Base-by-base conservation (phyloP, 2,329 filamentous ascomycete genomes). In the Ophiostoma himal-ulmi region DNA sequence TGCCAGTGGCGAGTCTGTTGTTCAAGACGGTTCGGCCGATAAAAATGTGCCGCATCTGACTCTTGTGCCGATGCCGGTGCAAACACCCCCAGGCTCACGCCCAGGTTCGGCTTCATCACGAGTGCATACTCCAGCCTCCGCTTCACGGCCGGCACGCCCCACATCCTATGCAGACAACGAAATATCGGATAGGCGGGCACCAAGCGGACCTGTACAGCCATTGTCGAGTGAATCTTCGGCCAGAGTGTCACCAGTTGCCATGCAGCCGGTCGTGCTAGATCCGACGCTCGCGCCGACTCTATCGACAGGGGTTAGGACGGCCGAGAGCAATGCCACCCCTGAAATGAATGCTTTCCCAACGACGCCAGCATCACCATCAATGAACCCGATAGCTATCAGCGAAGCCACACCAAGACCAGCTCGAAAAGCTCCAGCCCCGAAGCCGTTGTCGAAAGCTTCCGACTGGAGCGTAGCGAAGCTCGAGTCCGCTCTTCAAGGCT, bases 401-500 rank as follows among this genome's bases (percentile, higher is more conserved):
- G 57, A 62, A 17, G 10, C 57, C 3, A 7, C 57, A 26, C 57
- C 52, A 57, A 26, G 26, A 17, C 57, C 26, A 14, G 26, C 7
- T 26, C 62, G 62, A 22, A 65, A 22, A 11, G 34, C 34, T 7
- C 60, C 62, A 4, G 8, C 20, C 4, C 6, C 36, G 36, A 39
- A 67, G 37, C 65, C 37, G 37, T 5, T 57, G 67, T 57, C 54
- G 10, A 67, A 44, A 8, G 26, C 57, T 39, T 26, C 60, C 52
- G 80, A 81, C 2, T 84, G 82, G 81, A 81, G 81, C 2, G 75
- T 81, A 22, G 77, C 79, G 1, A 80, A 81, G 69, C 77, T 86
- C n/a, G 81, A 81, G 44, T 73, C 76, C 5, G 76, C 78, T 6
- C 78, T 87, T 37, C 77, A 76, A 10, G 72, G 76, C 1, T 81